phyloP scores from a whole-genome alignment of 345 rosid genomes.

The Lepidium aucheri region DNA sequence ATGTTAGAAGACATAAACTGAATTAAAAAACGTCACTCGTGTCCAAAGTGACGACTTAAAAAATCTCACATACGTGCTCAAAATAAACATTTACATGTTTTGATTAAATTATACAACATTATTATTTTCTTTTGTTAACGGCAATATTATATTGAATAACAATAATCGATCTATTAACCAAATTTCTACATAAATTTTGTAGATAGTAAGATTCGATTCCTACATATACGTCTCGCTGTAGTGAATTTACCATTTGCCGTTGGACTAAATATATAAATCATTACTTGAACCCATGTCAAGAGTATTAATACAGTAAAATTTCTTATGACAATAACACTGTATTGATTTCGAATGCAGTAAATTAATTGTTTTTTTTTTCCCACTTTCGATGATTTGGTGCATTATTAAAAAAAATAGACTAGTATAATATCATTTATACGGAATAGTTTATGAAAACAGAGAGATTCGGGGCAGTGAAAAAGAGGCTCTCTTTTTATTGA shows the following conservation, averaged over 20 bases:
- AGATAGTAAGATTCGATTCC: too few relatives aligned
- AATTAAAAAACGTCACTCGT: not conserved
- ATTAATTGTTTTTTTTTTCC: not conserved
- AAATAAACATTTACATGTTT: not conserved
- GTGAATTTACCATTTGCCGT: too few relatives aligned
- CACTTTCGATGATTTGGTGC: not conserved
- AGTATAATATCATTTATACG: not conserved
- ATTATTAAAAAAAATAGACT: not conserved
- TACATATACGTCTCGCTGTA: too few relatives aligned
- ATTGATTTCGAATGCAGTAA: not conserved
- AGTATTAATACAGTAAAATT: not conserved
- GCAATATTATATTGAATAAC: too few relatives aligned
- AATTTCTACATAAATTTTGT: too few relatives aligned
- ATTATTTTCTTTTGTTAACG: too few relatives aligned
- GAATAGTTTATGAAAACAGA: slow-evolving; percentile 24
- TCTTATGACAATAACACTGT: too few relatives aligned
- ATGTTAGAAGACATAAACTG: too few relatives aligned
- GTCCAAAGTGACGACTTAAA: not conserved
- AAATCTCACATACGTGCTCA: not conserved
- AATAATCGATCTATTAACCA: too few relatives aligned
- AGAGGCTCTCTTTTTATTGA: slow-evolving; percentile 37
- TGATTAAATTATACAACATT: too few relatives aligned
- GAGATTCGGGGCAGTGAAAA: slow-evolving; percentile 52
- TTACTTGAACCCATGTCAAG: not conserved
- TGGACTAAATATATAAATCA: not conserved